These are phyloP conservation scores for Syncephalis fuscata DNA, from an alignment of 371 early-diverging fungal genomes.

Conservation along the genomic window DNA sequence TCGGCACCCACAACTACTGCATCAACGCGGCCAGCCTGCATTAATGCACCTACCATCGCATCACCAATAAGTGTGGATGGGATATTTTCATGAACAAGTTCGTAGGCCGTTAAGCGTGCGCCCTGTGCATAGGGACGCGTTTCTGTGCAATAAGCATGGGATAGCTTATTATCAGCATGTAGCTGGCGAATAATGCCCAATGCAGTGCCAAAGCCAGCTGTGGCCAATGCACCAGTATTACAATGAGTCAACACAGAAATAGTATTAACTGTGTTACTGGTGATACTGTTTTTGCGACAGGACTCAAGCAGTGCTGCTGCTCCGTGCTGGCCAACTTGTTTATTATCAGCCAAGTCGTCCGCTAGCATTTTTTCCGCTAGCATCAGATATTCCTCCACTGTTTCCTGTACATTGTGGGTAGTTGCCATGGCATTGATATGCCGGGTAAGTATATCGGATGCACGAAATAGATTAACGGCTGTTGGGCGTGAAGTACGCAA, in stretches of 20 bases:
- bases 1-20: slow-evolving; percentile 96
- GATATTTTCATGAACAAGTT: slow-evolving; percentile 81
- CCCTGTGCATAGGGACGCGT: slow-evolving; percentile 97
- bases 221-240: slow-evolving; percentile 85
- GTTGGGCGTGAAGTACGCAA: slow-evolving; percentile 87
- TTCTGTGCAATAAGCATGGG: slow-evolving; percentile 86
- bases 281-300: slow-evolving; percentile 11
- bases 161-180: slow-evolving; percentile 27
- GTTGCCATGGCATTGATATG: slow-evolving; percentile 14
- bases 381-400: slow-evolving; percentile 41
- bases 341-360: slow-evolving; percentile 75
- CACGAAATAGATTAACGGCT: slow-evolving; percentile 91
- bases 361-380: slow-evolving; percentile 74
- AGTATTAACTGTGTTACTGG: slow-evolving; percentile 16
- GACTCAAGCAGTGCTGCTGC: slow-evolving; percentile 32
- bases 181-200: slow-evolving; percentile 77
- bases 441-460: slow-evolving; percentile 50
- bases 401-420: slow-evolving; percentile 8
- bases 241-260: slow-evolving; percentile 84
- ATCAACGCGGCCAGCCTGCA: slow-evolving; percentile 33
- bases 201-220: slow-evolving; percentile 79
- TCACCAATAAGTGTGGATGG: slow-evolving; percentile 84
- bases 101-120: slow-evolving; percentile 84
- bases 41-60: slow-evolving; percentile 74
- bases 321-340: slow-evolving; percentile 71